These are phyloP conservation scores for Macaranga tanarius DNA, from an alignment of 441 rosid genomes.

Conservation along the genomic window DNA sequence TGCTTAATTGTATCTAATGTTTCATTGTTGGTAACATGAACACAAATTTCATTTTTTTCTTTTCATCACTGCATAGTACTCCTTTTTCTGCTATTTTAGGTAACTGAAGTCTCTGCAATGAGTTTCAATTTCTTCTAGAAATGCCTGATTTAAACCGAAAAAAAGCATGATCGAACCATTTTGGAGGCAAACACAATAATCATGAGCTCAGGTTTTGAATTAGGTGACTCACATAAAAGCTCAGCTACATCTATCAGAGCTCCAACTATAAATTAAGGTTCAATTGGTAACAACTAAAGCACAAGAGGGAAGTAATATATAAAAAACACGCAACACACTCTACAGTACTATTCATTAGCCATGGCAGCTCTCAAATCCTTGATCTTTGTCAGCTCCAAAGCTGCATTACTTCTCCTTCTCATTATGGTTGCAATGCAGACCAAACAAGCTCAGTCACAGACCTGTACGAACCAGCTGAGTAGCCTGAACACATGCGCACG, in stretches of 20 bases:
- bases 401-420: conserved; percentile 24
- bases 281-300: neutral
- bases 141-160: neutral
- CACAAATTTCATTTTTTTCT: no score
- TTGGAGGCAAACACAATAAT: neutral
- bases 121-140: neutral
- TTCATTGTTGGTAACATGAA: neutral
- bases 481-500: conserved; percentile 50
- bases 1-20: neutral
- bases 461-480: conserved; percentile 41
- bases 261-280: conserved; percentile 23
- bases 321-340: no score
- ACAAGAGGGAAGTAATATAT: neutral
- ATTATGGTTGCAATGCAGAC: conserved; percentile 19
- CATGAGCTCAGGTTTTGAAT: neutral
- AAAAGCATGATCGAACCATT: neutral
- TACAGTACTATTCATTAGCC: neutral
- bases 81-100: no score
- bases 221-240: conserved; percentile 28
- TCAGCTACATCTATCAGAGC: neutral
- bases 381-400: neutral
- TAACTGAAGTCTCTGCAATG: no score
- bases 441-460: conserved; percentile 26
- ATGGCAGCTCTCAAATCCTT: conserved; percentile 24
- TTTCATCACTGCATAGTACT: no score